Conservation (phyloP, 1,284 basidiomycete species). For the Fomes fomentarius region DNA sequence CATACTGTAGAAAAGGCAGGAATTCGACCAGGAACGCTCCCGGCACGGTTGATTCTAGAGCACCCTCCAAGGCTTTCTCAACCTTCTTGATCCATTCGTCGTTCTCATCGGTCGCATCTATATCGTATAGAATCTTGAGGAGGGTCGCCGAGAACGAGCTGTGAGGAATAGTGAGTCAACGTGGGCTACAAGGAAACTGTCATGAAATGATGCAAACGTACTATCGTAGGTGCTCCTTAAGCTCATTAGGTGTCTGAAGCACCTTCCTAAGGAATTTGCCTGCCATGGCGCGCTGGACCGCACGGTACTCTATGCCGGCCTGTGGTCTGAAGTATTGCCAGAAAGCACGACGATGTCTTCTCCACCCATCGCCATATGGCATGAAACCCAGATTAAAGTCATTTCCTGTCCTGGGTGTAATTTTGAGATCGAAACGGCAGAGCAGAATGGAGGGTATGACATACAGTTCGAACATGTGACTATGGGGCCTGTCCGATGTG, state of each 20-base stretch:
- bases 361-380: slow-evolving; percentile 23
- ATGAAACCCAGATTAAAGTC: slow-evolving; percentile 17
- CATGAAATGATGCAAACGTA: no score
- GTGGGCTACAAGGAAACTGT: no score
- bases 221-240: slow-evolving; percentile 11
- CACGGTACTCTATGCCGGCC: slow-evolving; percentile 12
- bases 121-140: slow-evolving; percentile 19
- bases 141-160: slow-evolving; percentile 11
- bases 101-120: slow-evolving; percentile 15
- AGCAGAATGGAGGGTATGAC: no score
- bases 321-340: slow-evolving; percentile 24
- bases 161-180: no score
- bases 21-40: slow-evolving; percentile 4
- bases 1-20: slow-evolving; percentile 9
- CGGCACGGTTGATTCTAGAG: neutral
- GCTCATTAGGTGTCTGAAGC: slow-evolving; percentile 13
- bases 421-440: no score
- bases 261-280: slow-evolving; percentile 10
- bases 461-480: neutral
- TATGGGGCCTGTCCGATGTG: neutral
- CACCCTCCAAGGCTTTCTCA: slow-evolving; percentile 7
- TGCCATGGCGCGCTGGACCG: slow-evolving; percentile 7
- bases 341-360: slow-evolving; percentile 18
- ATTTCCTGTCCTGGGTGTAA: no score
- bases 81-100: slow-evolving; percentile 21